These are phyloP conservation scores for Vickermania spadyakhi DNA, from an alignment of 208 protist genomes.

Conservation along the genomic window DNA sequence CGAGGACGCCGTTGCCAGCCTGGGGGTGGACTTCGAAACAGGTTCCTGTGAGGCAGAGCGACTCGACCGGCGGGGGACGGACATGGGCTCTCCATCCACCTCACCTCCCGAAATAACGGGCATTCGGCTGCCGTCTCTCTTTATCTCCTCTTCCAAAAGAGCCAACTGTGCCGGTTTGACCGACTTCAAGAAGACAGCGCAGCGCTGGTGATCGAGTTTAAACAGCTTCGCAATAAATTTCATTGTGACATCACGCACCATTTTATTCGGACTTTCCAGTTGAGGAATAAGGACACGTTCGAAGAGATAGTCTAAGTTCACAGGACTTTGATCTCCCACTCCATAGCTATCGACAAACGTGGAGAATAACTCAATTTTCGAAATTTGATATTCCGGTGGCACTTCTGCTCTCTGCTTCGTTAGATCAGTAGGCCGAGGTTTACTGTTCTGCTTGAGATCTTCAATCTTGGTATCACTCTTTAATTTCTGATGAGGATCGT, in stretches of 20 bases:
- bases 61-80: constrained; percentile 3
- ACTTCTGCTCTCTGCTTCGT: constrained; percentile 55
- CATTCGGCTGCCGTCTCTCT: neutral
- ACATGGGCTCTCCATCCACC: constrained; percentile 8
- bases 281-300: constrained; percentile 45
- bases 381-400: constrained; percentile 37
- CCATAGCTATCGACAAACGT: constrained; percentile 68
- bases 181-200: constrained; percentile 19
- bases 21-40: neutral
- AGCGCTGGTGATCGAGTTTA: constrained; percentile 17
- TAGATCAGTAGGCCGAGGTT: no score
- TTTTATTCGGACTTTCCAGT: constrained; percentile 64
- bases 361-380: constrained; percentile 57
- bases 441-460: no score
- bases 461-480: no score
- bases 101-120: neutral
- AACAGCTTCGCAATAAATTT: constrained; percentile 64
- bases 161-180: constrained; percentile 72
- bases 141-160: constrained; percentile 62
- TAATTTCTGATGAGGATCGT: no score
- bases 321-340: constrained; percentile 11
- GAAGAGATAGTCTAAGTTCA: constrained; percentile 43
- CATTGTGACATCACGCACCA: constrained; percentile 66
- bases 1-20: neutral
- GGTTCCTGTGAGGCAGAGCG: neutral